A percentile compares a stretch with the other conserved stretches of the same genome.
Conservation (phyloP, 768 basidiomycete species). For the Rhodotorula kratochvilovae region DNA sequence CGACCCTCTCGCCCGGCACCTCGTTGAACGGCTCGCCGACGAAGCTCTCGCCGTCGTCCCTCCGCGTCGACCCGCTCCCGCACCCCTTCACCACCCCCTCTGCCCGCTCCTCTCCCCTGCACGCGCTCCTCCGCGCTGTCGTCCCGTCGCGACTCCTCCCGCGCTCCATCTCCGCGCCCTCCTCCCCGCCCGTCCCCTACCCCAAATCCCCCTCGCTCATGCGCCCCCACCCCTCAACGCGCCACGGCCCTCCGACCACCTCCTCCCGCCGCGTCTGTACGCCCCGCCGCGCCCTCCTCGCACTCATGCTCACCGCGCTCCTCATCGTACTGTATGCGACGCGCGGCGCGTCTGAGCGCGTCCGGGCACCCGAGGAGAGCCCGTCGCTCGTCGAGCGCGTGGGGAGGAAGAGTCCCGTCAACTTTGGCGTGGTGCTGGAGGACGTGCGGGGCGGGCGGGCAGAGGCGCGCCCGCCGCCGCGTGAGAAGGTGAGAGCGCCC, state of each 20-base stretch:
- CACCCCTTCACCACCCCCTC: neutral
- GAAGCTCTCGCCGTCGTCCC: neutral
- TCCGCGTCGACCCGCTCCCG: neutral
- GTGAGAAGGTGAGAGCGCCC: neutral
- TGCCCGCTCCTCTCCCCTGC: neutral
- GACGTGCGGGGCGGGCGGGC: neutral
- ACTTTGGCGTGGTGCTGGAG: too few species aligned
- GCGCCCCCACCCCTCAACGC: slow-evolving; percentile 12
- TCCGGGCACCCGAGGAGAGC: too few species aligned
- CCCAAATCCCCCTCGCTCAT: slow-evolving; percentile 18
- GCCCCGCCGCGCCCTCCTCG: neutral
- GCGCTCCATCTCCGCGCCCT: too few species aligned
- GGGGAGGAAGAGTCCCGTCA: too few species aligned
- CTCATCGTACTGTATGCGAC: neutral
- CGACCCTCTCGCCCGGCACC: neutral
- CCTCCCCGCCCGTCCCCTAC: neutral
- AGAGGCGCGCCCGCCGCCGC: neutral
- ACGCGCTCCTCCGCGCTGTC: neutral
- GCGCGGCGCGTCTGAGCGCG: neutral
- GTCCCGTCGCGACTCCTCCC: neutral
- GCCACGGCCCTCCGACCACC: neutral
- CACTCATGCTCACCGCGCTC: neutral
- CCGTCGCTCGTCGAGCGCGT: too few species aligned
- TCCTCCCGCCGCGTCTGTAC: slow-evolving; percentile 5
- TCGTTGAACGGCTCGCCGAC: neutral